phyloP scores from a whole-genome alignment of 257 asterid species.

The Leptodermis oblonga region DNA sequence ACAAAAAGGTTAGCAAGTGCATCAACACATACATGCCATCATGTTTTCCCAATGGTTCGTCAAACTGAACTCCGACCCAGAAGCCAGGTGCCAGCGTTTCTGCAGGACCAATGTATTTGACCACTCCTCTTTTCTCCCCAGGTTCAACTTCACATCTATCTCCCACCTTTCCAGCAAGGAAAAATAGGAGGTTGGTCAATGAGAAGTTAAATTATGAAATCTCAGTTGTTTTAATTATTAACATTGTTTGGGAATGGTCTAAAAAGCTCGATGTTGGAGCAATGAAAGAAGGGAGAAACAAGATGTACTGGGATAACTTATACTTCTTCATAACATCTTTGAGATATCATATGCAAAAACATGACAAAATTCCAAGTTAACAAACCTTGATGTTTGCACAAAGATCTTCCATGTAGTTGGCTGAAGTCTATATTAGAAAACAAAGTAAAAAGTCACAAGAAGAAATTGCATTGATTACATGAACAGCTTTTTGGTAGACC shows the following conservation, averaged over 20 bases:
- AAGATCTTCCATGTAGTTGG: slow-evolving; percentile 72
- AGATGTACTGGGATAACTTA: not conserved
- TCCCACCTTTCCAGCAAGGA: slow-evolving; percentile 50
- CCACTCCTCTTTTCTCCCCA: slow-evolving; percentile 81
- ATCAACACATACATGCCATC: slow-evolving; percentile 64
- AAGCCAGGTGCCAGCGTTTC: slow-evolving; percentile 88
- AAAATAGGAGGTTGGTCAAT: not conserved
- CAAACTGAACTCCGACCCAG: slow-evolving; percentile 91
- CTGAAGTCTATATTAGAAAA: slow-evolving; percentile 42
- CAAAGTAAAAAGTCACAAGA: slow-evolving; percentile 4
- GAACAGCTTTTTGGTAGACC: not conserved
- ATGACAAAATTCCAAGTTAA: slow-evolving; percentile 13
- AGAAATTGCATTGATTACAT: not conserved
- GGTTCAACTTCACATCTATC: slow-evolving; percentile 93
- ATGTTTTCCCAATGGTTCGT: slow-evolving; percentile 91
- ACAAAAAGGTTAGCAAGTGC: not conserved
- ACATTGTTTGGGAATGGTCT: not conserved
- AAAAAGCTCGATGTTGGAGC: not conserved
- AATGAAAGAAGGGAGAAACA: not conserved
- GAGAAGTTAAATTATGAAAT: slow-evolving; percentile 9
- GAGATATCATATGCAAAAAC: not conserved
- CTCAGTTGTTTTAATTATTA: not conserved
- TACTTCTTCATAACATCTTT: not conserved
- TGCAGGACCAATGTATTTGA: slow-evolving; percentile 79
- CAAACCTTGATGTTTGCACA: slow-evolving; percentile 71